These are phyloP conservation scores for Lepiota subincarnata DNA, from an alignment of 768 basidiomycete species.

Conservation along the genomic window DNA sequence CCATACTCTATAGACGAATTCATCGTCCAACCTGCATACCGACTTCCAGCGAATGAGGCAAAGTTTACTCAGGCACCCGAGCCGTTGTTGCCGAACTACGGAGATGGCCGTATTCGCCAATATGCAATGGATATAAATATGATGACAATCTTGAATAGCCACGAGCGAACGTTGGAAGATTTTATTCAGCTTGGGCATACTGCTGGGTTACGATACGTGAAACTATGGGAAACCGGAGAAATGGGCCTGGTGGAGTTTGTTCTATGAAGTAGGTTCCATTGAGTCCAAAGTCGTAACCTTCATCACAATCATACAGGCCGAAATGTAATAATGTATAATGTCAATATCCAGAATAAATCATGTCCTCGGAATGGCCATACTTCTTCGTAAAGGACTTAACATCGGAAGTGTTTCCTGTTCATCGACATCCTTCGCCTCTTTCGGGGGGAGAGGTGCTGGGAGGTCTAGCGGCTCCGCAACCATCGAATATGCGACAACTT, in stretches of 20 bases:
- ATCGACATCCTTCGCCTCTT: not conserved
- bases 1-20: constrained; percentile 27
- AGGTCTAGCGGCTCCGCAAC: constrained; percentile 6
- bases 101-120: constrained; percentile 32
- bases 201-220: constrained; percentile 27
- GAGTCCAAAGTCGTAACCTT: too few species aligned
- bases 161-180: constrained; percentile 39
- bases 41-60: constrained; percentile 7
- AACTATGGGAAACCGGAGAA: constrained; percentile 29
- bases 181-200: constrained; percentile 31
- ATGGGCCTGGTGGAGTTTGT: constrained; percentile 25
- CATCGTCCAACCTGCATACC: constrained; percentile 27
- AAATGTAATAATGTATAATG: too few species aligned
- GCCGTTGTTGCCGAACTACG: constrained; percentile 46
- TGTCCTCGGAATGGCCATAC: too few species aligned
- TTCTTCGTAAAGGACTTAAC: not conserved
- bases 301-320: too few species aligned
- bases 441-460: not conserved
- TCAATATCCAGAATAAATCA: too few species aligned
- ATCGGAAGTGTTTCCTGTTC: not conserved
- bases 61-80: constrained; percentile 30
- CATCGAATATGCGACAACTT: constrained; percentile 9
- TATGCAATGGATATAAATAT: constrained; percentile 46
- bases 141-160: constrained; percentile 37
- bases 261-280: not conserved